A percentile compares a stretch with the other conserved stretches of the same genome.
Evolutionary conservation across 73 alveolate genomes (phyloP).

Genomic region (Uronychia setigera): DNA sequence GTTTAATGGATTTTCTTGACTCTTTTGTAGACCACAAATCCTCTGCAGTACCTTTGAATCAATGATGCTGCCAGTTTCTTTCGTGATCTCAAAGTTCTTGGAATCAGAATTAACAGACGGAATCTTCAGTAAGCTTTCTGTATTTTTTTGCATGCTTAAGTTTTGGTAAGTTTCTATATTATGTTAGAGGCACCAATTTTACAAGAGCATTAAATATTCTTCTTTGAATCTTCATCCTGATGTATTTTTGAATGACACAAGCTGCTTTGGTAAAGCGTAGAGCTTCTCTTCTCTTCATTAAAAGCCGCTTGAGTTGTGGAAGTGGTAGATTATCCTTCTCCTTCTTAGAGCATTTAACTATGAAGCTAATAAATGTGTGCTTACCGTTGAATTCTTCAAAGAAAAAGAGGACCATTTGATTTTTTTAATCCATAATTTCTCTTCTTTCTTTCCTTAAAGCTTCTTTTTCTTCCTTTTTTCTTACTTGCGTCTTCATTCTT

Average conservation of each 20-base stretch:
- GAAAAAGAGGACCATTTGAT: not conserved
- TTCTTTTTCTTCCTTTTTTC: not conserved
- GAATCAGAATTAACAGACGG: constrained; percentile 22
- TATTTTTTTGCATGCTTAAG: constrained; percentile 3
- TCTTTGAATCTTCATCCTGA: not conserved
- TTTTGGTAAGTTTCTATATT: too few species aligned
- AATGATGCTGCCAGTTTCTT: constrained; percentile 16
- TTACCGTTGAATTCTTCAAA: not conserved
- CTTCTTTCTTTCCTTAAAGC: not conserved
- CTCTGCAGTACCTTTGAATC: constrained; percentile 26
- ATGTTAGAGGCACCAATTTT: too few species aligned
- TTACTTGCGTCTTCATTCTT: not conserved
- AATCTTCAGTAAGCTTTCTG: constrained; percentile 17
- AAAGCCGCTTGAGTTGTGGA: not conserved
- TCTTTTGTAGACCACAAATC: constrained; percentile 12
- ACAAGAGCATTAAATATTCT: not conserved
- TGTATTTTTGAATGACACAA: not conserved
- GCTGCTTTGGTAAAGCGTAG: not conserved
- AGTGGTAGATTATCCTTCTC: not conserved
- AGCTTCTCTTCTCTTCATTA: not conserved
- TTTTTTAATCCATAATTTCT: not conserved
- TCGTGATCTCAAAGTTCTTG: constrained; percentile 22
- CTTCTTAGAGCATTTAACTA: constrained; percentile 3
- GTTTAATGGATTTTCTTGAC: not conserved
- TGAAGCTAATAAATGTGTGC: not conserved